A percentile compares a stretch with the other conserved stretches of the same genome.
phyloP scores from a whole-genome alignment of 768 basidiomycete species.

The Suillus alpinus region DNA sequence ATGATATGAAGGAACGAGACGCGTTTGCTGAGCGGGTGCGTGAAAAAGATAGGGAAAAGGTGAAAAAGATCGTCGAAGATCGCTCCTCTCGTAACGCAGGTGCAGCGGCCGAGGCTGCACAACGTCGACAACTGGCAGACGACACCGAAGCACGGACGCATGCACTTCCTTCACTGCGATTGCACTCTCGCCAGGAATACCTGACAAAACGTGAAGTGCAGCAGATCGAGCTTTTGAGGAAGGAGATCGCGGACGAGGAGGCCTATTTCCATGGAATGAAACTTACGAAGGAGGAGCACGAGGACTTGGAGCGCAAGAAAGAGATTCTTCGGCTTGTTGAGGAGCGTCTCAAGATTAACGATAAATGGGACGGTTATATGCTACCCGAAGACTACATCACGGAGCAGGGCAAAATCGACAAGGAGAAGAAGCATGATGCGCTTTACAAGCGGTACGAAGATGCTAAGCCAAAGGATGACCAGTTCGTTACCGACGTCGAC shows the following conservation, averaged over 20 bases:
- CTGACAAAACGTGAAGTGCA: constrained; percentile 95
- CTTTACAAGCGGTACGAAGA: constrained; percentile 96
- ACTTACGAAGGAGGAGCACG: constrained; percentile 77
- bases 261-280: constrained; percentile 89
- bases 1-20: constrained; percentile 86
- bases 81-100: constrained; percentile 75
- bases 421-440: constrained; percentile 90
- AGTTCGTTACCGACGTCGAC: constrained; percentile 95
- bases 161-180: constrained; percentile 70
- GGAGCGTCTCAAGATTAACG: constrained; percentile 90
- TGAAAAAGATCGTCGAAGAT: constrained; percentile 91
- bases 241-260: constrained; percentile 94
- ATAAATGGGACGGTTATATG: constrained; percentile 94
- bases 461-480: constrained; percentile 84
- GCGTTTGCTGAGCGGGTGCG: constrained; percentile 89
- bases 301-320: constrained; percentile 87
- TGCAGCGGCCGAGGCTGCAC: constrained; percentile 74
- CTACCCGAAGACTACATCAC: constrained; percentile 98
- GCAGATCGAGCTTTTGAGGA: constrained; percentile 87
- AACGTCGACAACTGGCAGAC: constrained; percentile 79
- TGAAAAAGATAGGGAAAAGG: constrained; percentile 77
- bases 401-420: constrained; percentile 97
- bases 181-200: constrained; percentile 93
- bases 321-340: constrained; percentile 89
- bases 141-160: constrained; percentile 55